Evolutionary conservation across 441 rosid species (phyloP).

Genomic region (Hura crepitans): DNA sequence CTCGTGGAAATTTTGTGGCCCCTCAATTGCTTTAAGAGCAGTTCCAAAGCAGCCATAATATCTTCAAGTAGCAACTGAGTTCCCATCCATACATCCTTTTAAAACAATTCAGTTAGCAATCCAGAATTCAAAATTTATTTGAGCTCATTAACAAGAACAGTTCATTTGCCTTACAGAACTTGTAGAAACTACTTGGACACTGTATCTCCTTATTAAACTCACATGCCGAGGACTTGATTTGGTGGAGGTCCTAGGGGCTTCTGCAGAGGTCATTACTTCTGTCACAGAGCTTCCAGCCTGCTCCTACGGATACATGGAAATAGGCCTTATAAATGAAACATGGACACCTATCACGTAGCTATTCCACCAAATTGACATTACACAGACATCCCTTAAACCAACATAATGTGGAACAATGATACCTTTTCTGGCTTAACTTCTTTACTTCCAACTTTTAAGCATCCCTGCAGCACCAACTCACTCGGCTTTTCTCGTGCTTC

Average conservation of each 20-base stretch:
- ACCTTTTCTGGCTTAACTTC: slow-evolving; percentile 32
- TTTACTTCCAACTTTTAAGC: slow-evolving; percentile 21
- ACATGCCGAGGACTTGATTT: slow-evolving; percentile 26
- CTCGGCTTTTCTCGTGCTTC: slow-evolving; percentile 32
- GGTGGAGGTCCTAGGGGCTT: slow-evolving; percentile 11
- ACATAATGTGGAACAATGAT: not conserved
- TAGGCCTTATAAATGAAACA: slow-evolving; percentile 1
- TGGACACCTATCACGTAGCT: not conserved
- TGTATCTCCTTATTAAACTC: slow-evolving; percentile 42
- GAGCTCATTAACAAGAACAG: slow-evolving; percentile 9
- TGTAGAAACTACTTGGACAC: slow-evolving; percentile 38
- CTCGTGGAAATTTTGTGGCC: slow-evolving; percentile 42
- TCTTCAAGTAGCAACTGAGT: slow-evolving; percentile 57
- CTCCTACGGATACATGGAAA: slow-evolving; percentile 14
- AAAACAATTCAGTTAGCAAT: slow-evolving; percentile 20
- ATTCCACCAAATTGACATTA: not conserved
- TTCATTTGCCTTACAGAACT: slow-evolving; percentile 37
- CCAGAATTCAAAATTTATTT: not conserved
- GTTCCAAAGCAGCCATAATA: slow-evolving; percentile 37
- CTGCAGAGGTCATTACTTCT: slow-evolving; percentile 20
- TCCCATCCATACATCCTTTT: slow-evolving; percentile 57
- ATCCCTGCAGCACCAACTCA: slow-evolving; percentile 25
- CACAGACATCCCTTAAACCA: not conserved
- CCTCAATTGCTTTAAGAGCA: slow-evolving; percentile 41
- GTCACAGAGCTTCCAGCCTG: slow-evolving; percentile 28